phyloP scores from a whole-genome alignment of 345 rosid species.

The Euphorbia peplus region DNA sequence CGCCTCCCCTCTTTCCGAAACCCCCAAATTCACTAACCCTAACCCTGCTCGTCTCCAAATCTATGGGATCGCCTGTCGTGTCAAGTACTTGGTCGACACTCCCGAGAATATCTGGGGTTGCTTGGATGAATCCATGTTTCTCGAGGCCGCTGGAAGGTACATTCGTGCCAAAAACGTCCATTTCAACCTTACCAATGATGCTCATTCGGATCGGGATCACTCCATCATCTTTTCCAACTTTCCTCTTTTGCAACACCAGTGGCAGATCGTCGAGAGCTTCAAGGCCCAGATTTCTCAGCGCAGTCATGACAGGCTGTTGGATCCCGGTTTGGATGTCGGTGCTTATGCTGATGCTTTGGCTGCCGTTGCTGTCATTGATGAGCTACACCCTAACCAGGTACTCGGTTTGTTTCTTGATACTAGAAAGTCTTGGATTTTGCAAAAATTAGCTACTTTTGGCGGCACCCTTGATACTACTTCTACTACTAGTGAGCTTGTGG shows the following conservation, averaged over 20 bases:
- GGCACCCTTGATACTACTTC: slow-evolving; percentile 36
- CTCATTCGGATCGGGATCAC: slow-evolving; percentile 31
- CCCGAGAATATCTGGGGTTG: slow-evolving; percentile 98
- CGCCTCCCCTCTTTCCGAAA: slow-evolving; percentile 40
- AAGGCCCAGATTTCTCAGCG: slow-evolving; percentile 93
- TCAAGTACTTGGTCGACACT: slow-evolving; percentile 84
- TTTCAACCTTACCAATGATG: slow-evolving; percentile 26
- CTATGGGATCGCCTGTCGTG: slow-evolving; percentile 83
- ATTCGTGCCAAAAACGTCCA: slow-evolving; percentile 83
- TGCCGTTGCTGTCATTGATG: slow-evolving; percentile 81
- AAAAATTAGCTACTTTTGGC: slow-evolving; percentile 50
- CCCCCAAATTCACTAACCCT: slow-evolving; percentile 40
- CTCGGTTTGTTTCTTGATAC: slow-evolving; percentile 71
- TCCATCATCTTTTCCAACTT: slow-evolving; percentile 61
- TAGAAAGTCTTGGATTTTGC: slow-evolving; percentile 74
- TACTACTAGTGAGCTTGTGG: slow-evolving; percentile 29
- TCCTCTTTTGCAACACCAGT: slow-evolving; percentile 89
- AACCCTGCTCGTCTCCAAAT: slow-evolving; percentile 37
- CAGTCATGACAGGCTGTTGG: slow-evolving; percentile 78
- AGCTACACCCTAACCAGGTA: slow-evolving; percentile 65
- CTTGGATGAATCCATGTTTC: slow-evolving; percentile 83
- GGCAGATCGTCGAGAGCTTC: slow-evolving; percentile 96
- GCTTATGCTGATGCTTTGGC: slow-evolving; percentile 86
- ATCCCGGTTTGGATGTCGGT: slow-evolving; percentile 52
- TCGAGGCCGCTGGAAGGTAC: slow-evolving; percentile 81